These are phyloP conservation scores for Globisporangium megalacanthum DNA, from an alignment of 352 stramenopile genomes.

Conservation along the genomic window DNA sequence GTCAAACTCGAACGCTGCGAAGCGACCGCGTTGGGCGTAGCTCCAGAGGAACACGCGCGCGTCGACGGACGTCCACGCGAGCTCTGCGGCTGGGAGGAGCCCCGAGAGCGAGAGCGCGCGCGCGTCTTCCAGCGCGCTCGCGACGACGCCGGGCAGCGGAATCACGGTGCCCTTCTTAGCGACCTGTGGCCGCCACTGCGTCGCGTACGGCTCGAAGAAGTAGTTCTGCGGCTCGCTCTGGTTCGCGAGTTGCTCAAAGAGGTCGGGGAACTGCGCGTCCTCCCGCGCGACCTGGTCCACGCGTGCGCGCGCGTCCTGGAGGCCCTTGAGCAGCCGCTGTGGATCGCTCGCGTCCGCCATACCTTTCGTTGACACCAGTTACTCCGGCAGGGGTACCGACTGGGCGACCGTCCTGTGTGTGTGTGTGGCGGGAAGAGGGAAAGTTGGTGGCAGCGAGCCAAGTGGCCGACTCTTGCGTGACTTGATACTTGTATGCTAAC, in stretches of 20 bases:
- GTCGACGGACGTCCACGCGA: constrained; percentile 95
- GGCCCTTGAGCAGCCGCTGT: constrained; percentile 55
- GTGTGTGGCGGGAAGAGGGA: no score
- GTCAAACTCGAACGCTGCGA: constrained; percentile 87
- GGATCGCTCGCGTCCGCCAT: neutral
- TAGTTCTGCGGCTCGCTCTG: constrained; percentile 88
- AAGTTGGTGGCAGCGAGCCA: no score
- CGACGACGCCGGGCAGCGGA: constrained; percentile 59
- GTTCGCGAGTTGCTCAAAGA: constrained; percentile 73
- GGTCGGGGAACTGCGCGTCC: constrained; percentile 72
- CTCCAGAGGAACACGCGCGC: constrained; percentile 94
- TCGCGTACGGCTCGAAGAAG: constrained; percentile 83
- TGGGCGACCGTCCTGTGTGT: no score
- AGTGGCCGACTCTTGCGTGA: no score
- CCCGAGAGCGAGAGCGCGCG: constrained; percentile 86
- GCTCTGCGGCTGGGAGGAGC: constrained; percentile 85
- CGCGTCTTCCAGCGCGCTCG: constrained; percentile 62
- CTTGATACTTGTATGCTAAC: no score
- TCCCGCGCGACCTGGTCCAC: constrained; percentile 69
- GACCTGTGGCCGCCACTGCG: constrained; percentile 74
- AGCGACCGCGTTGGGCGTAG: constrained; percentile 77
- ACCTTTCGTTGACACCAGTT: no score
- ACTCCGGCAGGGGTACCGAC: no score
- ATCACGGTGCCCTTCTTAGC: constrained; percentile 72
- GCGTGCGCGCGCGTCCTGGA: constrained; percentile 63